Percentiles rank a stretch among this genome's conserved stretches.
These are phyloP conservation scores for Lipomyces yamadae DNA, from an alignment of 805 yeast genomes.

Conservation along the genomic window DNA sequence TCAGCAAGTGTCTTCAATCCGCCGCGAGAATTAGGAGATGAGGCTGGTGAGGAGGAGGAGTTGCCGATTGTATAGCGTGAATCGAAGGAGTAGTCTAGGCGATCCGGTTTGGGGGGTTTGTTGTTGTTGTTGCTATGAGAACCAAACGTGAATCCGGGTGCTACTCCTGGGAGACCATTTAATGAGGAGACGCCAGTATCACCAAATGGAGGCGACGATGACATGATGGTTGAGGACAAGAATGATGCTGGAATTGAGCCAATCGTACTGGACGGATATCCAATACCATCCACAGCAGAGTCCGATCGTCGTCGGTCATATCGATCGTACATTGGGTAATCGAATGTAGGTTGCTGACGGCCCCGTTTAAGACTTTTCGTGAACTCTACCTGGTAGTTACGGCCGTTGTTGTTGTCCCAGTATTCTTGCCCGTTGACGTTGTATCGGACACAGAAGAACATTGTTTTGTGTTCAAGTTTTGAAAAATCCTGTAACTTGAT, in stretches of 20 bases:
- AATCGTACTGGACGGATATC: not conserved
- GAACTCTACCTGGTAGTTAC: conserved; percentile 63
- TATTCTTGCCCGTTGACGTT: conserved; percentile 54
- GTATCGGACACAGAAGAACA: conserved; percentile 65
- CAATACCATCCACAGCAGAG: conserved; percentile 12
- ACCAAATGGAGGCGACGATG: not conserved
- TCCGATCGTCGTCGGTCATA: conserved; percentile 27
- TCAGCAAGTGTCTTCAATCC: not conserved
- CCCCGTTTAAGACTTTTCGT: conserved; percentile 32
- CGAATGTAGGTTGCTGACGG: not conserved
- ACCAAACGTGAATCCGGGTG: not conserved
- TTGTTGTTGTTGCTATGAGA: not conserved
- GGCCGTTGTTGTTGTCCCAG: conserved; percentile 76
- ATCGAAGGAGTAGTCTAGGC: conserved; percentile 31
- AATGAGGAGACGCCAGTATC: not conserved
- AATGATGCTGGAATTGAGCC: conserved; percentile 2
- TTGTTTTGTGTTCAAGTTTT: conserved; percentile 42
- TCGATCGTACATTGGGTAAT: not conserved
- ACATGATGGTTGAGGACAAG: not conserved
- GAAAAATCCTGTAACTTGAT: conserved; percentile 51
- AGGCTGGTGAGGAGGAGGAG: not conserved
- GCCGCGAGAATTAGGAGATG: not conserved
- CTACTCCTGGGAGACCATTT: not conserved
- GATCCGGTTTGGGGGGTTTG: conserved; percentile 30
- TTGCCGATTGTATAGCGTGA: conserved; percentile 19